A percentile compares a stretch with the other conserved stretches of the same genome.
Conservation (phyloP, 1,139 yeast genomes). For the Wickerhamiella pararugosa region DNA sequence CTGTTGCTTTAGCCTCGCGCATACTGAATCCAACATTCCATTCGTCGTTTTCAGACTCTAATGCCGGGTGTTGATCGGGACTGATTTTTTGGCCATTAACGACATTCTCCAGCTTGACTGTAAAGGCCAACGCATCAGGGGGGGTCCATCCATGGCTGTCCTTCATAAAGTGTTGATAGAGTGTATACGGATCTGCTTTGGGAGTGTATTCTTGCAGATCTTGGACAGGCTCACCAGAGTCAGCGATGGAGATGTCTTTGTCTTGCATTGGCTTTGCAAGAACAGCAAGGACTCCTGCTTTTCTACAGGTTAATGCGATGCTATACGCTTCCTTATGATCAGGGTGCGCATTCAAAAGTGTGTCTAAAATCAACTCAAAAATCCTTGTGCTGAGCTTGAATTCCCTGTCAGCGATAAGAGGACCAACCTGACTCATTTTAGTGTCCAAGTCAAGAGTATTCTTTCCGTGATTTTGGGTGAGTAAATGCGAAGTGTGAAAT, state of each 20-base stretch:
- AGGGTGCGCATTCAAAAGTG: slow-evolving; percentile 18
- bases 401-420: slow-evolving; percentile 54
- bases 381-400: slow-evolving; percentile 49
- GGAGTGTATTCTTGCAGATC: neutral
- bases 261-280: slow-evolving; percentile 24
- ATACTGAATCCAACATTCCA: slow-evolving; percentile 14
- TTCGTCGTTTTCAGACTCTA: slow-evolving; percentile 7
- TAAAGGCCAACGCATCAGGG: slow-evolving; percentile 7
- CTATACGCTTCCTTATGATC: slow-evolving; percentile 14
- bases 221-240: neutral
- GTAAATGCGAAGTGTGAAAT: slow-evolving; percentile 31
- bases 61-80: slow-evolving; percentile 7
- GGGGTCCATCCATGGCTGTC: slow-evolving; percentile 6
- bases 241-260: slow-evolving; percentile 12
- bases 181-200: slow-evolving; percentile 6
- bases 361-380: slow-evolving; percentile 38
- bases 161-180: neutral
- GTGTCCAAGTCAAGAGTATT: slow-evolving; percentile 12
- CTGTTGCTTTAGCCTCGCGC: slow-evolving; percentile 8
- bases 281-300: slow-evolving; percentile 18
- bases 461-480: neutral
- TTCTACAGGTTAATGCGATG: slow-evolving; percentile 18
- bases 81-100: slow-evolving; percentile 12
- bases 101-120: slow-evolving; percentile 7
- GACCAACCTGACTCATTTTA: slow-evolving; percentile 22